These are phyloP conservation scores for Polygonum maritimum DNA, from an alignment of 148 eudicot species.

Conservation along the genomic window DNA sequence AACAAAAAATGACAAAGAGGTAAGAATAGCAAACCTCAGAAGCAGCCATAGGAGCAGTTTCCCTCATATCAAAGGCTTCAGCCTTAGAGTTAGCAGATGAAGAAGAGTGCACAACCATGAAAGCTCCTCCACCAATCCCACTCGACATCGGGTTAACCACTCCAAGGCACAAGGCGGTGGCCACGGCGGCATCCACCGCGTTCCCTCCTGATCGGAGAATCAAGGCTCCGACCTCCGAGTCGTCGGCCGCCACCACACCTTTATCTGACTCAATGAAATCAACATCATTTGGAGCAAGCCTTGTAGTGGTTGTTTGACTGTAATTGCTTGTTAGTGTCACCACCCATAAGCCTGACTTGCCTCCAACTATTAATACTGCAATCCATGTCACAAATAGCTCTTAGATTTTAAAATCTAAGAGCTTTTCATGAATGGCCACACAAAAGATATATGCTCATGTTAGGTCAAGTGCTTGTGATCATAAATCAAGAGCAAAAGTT, in stretches of 20 bases:
- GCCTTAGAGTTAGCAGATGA: slow-evolving; percentile 36
- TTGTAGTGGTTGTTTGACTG: not conserved
- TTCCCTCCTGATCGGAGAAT: slow-evolving; percentile 70
- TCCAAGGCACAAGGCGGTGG: slow-evolving; percentile 74
- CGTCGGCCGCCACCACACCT: slow-evolving; percentile 95
- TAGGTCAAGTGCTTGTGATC: too few species aligned
- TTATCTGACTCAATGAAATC: slow-evolving; percentile 47
- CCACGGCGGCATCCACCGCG: slow-evolving; percentile 94
- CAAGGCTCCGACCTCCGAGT: slow-evolving; percentile 74
- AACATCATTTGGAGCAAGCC: not conserved
- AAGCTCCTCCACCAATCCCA: slow-evolving; percentile 93
- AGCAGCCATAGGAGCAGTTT: slow-evolving; percentile 87
- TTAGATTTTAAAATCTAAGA: not conserved
- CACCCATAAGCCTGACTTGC: not conserved
- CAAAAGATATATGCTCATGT: too few species aligned
- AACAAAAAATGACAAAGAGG: not conserved
- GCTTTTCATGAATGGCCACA: too few species aligned
- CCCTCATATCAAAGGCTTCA: slow-evolving; percentile 69
- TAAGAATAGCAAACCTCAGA: slow-evolving; percentile 39
- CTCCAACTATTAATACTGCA: not conserved
- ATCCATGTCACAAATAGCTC: not conserved
- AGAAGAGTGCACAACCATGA: slow-evolving; percentile 79
- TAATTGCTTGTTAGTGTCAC: not conserved
- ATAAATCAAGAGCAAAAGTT: too few species aligned
- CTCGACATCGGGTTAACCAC: slow-evolving; percentile 79